Evolutionary conservation across 192 early-diverging fungal species (phyloP).

Genomic region (Oehlia diaphana): DNA sequence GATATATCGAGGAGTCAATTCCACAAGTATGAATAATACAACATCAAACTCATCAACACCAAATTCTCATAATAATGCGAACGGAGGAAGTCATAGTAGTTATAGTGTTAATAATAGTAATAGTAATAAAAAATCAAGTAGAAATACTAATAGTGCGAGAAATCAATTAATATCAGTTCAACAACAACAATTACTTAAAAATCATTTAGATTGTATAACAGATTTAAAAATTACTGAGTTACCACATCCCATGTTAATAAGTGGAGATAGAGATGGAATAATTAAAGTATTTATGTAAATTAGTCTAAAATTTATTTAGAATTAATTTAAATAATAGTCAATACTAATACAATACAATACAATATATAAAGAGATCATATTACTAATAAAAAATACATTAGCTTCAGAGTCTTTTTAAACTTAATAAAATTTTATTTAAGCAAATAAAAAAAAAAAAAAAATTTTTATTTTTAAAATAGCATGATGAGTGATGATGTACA

Average conservation of each 20-base stretch:
- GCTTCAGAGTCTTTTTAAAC: too few relatives aligned
- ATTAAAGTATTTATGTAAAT: conserved; percentile 59
- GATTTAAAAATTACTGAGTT: conserved; percentile 66
- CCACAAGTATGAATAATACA: conserved; percentile 14
- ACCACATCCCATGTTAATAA: conserved; percentile 77
- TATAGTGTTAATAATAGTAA: not conserved
- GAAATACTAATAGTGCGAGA: conserved; percentile 40
- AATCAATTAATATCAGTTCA: conserved; percentile 43
- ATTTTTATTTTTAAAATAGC: not conserved
- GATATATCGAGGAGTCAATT: not conserved
- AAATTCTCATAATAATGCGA: not conserved
- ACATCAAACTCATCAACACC: conserved; percentile 17
- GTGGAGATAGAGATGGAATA: conserved; percentile 74
- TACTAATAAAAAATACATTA: too few relatives aligned
- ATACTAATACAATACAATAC: too few relatives aligned
- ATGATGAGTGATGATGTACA: not conserved
- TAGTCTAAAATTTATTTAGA: not conserved
- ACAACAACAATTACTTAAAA: conserved; percentile 57
- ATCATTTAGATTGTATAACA: conserved; percentile 75
- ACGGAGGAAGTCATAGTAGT: not conserved
- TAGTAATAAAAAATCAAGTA: not conserved
- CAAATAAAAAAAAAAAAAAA: too few relatives aligned
- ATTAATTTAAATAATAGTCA: not conserved
- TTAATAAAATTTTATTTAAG: too few relatives aligned
- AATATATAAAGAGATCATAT: too few relatives aligned